These are phyloP conservation scores for Oryza nivara DNA, from an alignment of 176 grass and related monocot genomes.

Conservation along the genomic window DNA sequence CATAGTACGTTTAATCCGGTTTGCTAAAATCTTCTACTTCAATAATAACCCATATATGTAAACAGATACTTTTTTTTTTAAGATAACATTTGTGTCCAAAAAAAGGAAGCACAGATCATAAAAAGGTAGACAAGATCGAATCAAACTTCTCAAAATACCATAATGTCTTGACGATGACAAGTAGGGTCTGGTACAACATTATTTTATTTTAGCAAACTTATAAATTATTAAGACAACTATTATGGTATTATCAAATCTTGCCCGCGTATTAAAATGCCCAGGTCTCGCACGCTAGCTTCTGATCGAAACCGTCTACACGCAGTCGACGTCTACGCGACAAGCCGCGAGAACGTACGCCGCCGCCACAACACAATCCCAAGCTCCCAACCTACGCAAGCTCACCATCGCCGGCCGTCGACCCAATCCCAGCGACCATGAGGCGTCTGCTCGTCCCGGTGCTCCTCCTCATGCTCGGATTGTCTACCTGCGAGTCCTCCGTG, in stretches of 20 bases:
- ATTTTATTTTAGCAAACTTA: too few species aligned
- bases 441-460: not conserved
- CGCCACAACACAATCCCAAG: not conserved
- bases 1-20: too few species aligned
- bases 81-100: too few species aligned
- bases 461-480: slow-evolving; percentile 25
- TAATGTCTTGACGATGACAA: too few species aligned
- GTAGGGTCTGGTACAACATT: too few species aligned
- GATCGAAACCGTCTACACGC: not conserved
- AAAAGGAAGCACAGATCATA: too few species aligned
- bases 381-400: not conserved
- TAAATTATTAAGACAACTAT: not conserved
- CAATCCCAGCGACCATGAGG: slow-evolving; percentile 24
- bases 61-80: too few species aligned
- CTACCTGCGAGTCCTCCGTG: slow-evolving; percentile 10
- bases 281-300: not conserved
- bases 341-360: not conserved
- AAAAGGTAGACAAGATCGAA: too few species aligned
- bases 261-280: not conserved
- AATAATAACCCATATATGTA: too few species aligned
- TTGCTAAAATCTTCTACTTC: too few species aligned
- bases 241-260: not conserved
- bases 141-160: too few species aligned
- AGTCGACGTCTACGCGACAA: not conserved
- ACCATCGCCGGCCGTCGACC: not conserved